Conservation (phyloP, 441 rosid species). For the Daphne laureola region DNA sequence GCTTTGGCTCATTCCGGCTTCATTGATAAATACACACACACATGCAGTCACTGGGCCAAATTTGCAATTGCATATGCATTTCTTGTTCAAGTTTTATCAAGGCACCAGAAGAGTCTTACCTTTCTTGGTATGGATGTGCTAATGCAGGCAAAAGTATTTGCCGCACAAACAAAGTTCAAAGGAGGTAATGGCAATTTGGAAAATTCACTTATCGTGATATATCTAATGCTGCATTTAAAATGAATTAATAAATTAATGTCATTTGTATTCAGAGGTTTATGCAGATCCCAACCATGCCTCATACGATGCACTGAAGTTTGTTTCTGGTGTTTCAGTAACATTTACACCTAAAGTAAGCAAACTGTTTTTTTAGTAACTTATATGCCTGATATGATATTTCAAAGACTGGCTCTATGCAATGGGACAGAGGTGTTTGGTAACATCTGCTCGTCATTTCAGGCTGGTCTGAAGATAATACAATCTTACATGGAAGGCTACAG, state of each 20-base stretch:
- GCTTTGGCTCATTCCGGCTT: background rate
- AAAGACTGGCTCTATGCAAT: background rate
- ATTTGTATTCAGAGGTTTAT: constrained; percentile 64
- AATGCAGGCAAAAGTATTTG: constrained; percentile 77
- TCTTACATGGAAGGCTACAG: constrained; percentile 90
- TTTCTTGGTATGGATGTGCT: background rate
- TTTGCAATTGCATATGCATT: too few species aligned
- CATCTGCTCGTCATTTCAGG: constrained; percentile 28
- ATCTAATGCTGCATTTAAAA: constrained; percentile 10
- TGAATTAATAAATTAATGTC: constrained; percentile 2
- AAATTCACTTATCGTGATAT: constrained; percentile 5
- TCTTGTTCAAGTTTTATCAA: too few species aligned
- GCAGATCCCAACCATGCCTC: constrained; percentile 86
- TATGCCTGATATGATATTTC: background rate
- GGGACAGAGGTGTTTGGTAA: background rate
- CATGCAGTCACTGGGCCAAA: too few species aligned
- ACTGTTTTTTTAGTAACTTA: background rate
- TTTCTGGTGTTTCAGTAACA: constrained; percentile 64
- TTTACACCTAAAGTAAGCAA: constrained; percentile 74
- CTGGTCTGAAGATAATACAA: constrained; percentile 85
- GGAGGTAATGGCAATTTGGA: constrained; percentile 45
- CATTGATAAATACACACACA: too few species aligned
- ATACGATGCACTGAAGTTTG: constrained; percentile 71
- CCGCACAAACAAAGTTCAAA: constrained; percentile 73
- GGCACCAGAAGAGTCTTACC: too few species aligned